These are phyloP conservation scores for Didymella glomerata DNA, from an alignment of 2,329 filamentous ascomycete species.

Conservation along the genomic window DNA sequence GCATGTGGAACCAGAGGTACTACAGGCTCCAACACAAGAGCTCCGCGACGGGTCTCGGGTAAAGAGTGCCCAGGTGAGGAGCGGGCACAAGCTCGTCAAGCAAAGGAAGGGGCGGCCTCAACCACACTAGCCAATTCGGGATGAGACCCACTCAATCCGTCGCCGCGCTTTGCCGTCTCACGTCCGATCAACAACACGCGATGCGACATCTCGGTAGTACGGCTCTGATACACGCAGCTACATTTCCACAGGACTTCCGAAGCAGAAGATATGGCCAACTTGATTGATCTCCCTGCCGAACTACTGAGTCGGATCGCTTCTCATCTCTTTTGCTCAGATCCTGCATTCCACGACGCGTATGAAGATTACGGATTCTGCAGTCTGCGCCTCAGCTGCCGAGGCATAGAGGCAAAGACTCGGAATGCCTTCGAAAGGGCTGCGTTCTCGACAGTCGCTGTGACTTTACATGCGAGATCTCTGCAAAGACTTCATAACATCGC, in stretches of 20 bases:
- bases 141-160: neutral
- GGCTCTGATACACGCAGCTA: neutral
- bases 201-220: neutral
- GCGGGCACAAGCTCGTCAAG: conserved; percentile 13
- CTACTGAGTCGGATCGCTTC: neutral
- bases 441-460: neutral
- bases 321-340: neutral
- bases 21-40: neutral
- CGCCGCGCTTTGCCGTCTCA: conserved; percentile 1
- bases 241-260: neutral
- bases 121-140: neutral
- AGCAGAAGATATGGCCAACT: neutral
- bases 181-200: neutral
- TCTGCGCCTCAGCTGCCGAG: conserved; percentile 3
- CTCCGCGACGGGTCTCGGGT: neutral
- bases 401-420: neutral
- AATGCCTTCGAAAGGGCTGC: neutral
- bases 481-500: neutral
- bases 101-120: conserved; percentile 8
- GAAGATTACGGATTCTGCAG: neutral
- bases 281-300: conserved; percentile 1
- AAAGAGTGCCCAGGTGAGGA: conserved; percentile 7
- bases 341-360: neutral
- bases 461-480: neutral
- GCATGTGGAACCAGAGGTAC: neutral